Percentiles rank a stretch among this genome's conserved stretches.
Conservation (phyloP, 768 basidiomycete genomes). For the Russula abietina region DNA sequence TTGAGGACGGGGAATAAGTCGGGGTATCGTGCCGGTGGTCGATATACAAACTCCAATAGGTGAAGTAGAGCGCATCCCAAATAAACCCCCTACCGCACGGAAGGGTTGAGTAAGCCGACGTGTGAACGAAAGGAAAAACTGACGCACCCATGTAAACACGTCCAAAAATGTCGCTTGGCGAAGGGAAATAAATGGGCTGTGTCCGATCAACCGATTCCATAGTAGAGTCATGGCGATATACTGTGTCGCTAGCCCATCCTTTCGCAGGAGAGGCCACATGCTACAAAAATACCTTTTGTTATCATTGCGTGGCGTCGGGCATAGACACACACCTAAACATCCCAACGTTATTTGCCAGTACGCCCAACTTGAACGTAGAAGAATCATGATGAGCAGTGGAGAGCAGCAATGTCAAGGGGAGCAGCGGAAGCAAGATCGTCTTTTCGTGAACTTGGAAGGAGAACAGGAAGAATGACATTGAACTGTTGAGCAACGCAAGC, state of each 20-base stretch:
- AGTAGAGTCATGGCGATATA: constrained; percentile 61
- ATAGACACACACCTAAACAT: constrained; percentile 67
- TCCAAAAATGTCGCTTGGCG: constrained; percentile 46
- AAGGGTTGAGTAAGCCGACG: background rate
- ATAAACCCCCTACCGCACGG: constrained; percentile 45
- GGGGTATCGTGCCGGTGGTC: constrained; percentile 71
- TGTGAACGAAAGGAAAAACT: constrained; percentile 21
- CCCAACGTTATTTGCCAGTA: constrained; percentile 74
- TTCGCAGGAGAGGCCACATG: constrained; percentile 86
- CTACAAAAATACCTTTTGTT: constrained; percentile 36
- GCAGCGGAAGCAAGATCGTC: constrained; percentile 76
- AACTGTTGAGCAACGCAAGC: constrained; percentile 71
- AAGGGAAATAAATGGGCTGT: constrained; percentile 51
- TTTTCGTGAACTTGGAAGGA: constrained; percentile 98
- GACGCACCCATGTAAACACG: constrained; percentile 45
- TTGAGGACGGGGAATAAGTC: constrained; percentile 85
- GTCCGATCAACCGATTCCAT: constrained; percentile 82
- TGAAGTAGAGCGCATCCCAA: constrained; percentile 51
- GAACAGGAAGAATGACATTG: constrained; percentile 92
- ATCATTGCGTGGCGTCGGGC: background rate
- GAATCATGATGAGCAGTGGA: constrained; percentile 46
- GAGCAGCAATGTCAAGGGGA: constrained; percentile 78
- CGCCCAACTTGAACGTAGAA: constrained; percentile 61
- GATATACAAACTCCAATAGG: constrained; percentile 50
- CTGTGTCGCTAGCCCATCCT: constrained; percentile 70